Evolutionary conservation across 1,284 basidiomycete species (phyloP).

Genomic region (Ceratobasidium sp.): DNA sequence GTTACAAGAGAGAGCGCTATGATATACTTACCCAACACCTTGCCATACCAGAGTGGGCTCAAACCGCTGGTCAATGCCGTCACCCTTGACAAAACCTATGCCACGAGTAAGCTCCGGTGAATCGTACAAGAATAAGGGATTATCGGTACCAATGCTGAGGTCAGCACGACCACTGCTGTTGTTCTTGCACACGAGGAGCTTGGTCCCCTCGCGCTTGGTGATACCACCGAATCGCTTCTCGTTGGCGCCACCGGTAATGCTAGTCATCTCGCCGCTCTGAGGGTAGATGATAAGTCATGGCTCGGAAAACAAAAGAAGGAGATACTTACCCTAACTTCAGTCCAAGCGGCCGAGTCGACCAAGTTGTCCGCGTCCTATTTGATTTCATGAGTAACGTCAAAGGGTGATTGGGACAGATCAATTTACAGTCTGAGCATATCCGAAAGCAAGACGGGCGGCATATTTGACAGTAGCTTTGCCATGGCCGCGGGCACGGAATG

Average conservation of each 20-base stretch:
- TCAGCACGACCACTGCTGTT: conserved; percentile 19
- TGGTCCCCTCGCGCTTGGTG: conserved; percentile 17
- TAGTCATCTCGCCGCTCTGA: conserved; percentile 21
- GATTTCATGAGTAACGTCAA: too few relatives aligned
- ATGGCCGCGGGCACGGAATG: conserved; percentile 20
- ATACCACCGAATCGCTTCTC: conserved; percentile 20
- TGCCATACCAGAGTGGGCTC: conserved; percentile 11
- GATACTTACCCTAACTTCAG: conserved; percentile 11
- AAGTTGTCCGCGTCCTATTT: conserved; percentile 20
- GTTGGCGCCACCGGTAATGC: not conserved
- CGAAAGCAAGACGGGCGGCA: conserved; percentile 18
- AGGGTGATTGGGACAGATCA: not conserved
- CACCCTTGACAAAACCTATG: conserved; percentile 29
- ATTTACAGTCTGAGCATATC: conserved; percentile 31
- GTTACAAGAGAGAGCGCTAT: not conserved
- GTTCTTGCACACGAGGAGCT: conserved; percentile 29
- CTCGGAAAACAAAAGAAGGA: too few relatives aligned
- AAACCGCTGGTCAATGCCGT: conserved; percentile 21
- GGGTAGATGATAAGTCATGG: not conserved
- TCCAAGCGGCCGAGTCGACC: conserved; percentile 17
- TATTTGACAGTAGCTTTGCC: conserved; percentile 9
- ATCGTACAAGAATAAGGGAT: not conserved
- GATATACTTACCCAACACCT: conserved; percentile 23
- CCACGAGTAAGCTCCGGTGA: not conserved
- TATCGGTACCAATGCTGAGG: conserved; percentile 13